Percentiles rank a stretch among this genome's conserved stretches.
phyloP scores from a whole-genome alignment of 2,329 filamentous ascomycete species.

The Blastomyces percursus region DNA sequence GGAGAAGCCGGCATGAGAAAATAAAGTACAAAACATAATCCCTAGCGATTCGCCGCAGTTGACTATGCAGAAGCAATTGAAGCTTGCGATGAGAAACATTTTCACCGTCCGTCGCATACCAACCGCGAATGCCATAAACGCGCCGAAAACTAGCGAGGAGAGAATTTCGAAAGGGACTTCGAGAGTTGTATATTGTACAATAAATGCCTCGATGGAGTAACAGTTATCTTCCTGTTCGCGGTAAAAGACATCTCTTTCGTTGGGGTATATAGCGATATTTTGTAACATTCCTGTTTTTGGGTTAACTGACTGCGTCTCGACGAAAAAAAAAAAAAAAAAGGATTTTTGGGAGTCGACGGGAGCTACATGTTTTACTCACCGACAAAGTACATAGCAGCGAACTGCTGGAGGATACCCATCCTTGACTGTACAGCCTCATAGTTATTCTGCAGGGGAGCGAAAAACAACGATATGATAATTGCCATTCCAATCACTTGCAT shows the following conservation, averaged over 20 bases:
- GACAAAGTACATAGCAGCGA: conserved; percentile 44
- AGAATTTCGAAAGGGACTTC: conserved; percentile 62
- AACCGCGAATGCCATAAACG: conserved; percentile 53
- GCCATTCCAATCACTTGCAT: conserved; percentile 57
- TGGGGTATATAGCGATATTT: conserved; percentile 63
- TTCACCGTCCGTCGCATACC: conserved; percentile 52
- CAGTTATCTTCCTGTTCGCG: conserved; percentile 63
- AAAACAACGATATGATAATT: conserved; percentile 56
- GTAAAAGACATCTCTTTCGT: conserved; percentile 65
- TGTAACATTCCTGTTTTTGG: conserved; percentile 56
- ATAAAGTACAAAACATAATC: conserved; percentile 70
- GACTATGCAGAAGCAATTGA: conserved; percentile 62
- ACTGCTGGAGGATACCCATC: conserved; percentile 61
- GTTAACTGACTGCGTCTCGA: neutral
- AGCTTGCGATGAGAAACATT: conserved; percentile 57
- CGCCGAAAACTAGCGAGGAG: conserved; percentile 53
- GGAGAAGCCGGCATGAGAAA: conserved; percentile 63
- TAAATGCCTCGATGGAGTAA: conserved; percentile 60
- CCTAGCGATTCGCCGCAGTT: conserved; percentile 64
- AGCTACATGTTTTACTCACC: conserved; percentile 16
- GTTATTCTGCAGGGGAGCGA: conserved; percentile 57
- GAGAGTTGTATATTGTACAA: conserved; percentile 57
- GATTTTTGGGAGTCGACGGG: too few relatives aligned
- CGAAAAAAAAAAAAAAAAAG: too few relatives aligned
- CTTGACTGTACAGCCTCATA: conserved; percentile 62